Evolutionary conservation across 2,329 filamentous ascomycete species (phyloP).

Genomic region (Penicillium sp.): DNA sequence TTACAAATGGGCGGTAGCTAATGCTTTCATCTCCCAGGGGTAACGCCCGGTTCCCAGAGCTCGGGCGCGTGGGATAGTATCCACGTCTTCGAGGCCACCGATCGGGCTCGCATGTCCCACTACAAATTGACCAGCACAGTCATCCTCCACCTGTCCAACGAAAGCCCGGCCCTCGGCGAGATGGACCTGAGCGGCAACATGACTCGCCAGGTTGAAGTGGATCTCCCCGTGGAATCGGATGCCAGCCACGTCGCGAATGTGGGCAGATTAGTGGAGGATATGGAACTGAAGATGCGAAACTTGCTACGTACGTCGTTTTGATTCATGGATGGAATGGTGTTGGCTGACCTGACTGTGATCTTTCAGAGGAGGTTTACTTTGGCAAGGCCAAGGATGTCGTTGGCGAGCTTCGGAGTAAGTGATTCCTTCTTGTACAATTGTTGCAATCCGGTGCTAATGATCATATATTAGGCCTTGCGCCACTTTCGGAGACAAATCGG

Average conservation of each 20-base stretch:
- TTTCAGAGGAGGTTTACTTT: constrained; percentile 89
- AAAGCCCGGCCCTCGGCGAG: constrained; percentile 67
- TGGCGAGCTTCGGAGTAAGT: constrained; percentile 80
- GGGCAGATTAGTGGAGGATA: constrained; percentile 91
- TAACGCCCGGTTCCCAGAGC: constrained; percentile 65
- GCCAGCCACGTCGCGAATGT: constrained; percentile 95
- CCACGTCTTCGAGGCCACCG: constrained; percentile 95
- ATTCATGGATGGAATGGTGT: background rate
- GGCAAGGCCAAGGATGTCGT: constrained; percentile 99
- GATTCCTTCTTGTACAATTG: background rate
- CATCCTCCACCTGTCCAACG: constrained; percentile 79
- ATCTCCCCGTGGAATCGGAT: constrained; percentile 85
- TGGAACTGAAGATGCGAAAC: constrained; percentile 99
- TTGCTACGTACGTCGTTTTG: constrained; percentile 60
- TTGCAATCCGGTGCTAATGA: constrained; percentile 9
- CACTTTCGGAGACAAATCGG: constrained; percentile 78
- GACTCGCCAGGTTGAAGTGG: constrained; percentile 93
- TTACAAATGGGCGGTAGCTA: constrained; percentile 1
- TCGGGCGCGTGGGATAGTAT: constrained; percentile 96
- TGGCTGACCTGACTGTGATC: constrained; percentile 17
- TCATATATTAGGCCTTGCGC: constrained; percentile 58
- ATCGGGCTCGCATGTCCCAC: constrained; percentile 85
- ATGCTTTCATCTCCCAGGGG: constrained; percentile 47
- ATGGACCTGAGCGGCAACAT: constrained; percentile 96
- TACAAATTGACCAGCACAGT: constrained; percentile 98